These are phyloP conservation scores for Annulohypoxylon nitens DNA, from an alignment of 495 filamentous ascomycete species.

Conservation along the genomic window DNA sequence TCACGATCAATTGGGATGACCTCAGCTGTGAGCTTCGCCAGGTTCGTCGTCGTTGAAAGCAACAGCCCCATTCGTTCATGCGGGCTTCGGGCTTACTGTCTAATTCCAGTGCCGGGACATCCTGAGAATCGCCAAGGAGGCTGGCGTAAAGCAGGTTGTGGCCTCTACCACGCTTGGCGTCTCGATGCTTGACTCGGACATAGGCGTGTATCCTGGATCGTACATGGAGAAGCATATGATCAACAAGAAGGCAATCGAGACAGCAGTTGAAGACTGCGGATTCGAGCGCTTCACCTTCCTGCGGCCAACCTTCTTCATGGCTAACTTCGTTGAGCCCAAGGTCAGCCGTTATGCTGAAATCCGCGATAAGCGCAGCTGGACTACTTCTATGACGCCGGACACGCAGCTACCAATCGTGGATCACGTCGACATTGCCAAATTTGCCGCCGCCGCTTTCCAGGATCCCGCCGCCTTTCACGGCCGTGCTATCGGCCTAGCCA, in stretches of 20 bases:
- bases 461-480: conserved; percentile 53
- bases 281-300: conserved; percentile 60
- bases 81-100: too few species aligned
- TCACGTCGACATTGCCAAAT: conserved; percentile 60
- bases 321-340: conserved; percentile 59
- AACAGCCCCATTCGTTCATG: too few species aligned
- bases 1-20: conserved; percentile 52
- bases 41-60: conserved; percentile 34
- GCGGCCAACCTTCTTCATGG: conserved; percentile 65
- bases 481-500: conserved; percentile 54
- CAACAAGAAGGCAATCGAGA: conserved; percentile 57
- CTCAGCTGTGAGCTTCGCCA: conserved; percentile 24
- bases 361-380: conserved; percentile 29
- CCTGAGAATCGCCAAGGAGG: conserved; percentile 54
- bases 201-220: conserved; percentile 30
- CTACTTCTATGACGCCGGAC: conserved; percentile 37
- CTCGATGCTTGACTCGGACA: conserved; percentile 40
- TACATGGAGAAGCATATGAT: conserved; percentile 30
- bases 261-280: conserved; percentile 50
- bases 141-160: conserved; percentile 53
- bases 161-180: conserved; percentile 55
- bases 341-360: conserved; percentile 31
- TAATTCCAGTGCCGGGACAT: conserved; percentile 42
- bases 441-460: conserved; percentile 56
- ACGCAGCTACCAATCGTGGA: conserved; percentile 58